These are phyloP conservation scores for Zoysia japonica DNA, from an alignment of 176 grass and related monocot species.

Conservation along the genomic window DNA sequence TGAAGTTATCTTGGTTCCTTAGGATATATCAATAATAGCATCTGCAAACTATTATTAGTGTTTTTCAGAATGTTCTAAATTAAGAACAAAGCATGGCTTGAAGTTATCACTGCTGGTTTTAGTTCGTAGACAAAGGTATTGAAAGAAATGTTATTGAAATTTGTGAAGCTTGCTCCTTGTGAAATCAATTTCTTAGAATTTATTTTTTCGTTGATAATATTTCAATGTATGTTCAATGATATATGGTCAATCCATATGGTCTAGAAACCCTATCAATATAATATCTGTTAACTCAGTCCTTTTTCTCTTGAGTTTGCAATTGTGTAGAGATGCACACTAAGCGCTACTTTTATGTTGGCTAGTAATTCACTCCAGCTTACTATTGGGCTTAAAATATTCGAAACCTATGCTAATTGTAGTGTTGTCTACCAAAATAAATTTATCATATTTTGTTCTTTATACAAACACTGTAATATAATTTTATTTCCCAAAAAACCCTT, in stretches of 20 bases:
- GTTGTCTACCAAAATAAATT: slow-evolving; percentile 7
- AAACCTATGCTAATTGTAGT: not conserved
- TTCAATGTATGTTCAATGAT: not conserved
- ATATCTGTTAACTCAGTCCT: not conserved
- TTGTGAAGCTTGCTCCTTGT: not conserved
- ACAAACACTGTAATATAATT: not conserved
- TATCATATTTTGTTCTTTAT: slow-evolving; percentile 17
- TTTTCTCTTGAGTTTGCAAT: not conserved
- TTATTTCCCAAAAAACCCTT: not conserved
- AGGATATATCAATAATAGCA: not conserved
- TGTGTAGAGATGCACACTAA: not conserved
- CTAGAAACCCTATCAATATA: not conserved
- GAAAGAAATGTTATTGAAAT: slow-evolving; percentile 15
- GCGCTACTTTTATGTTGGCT: not conserved
- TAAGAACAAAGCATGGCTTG: not conserved
- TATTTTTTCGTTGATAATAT: not conserved
- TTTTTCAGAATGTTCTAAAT: slow-evolving; percentile 7
- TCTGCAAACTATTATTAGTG: not conserved
- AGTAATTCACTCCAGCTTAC: not conserved
- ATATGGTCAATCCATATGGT: not conserved
- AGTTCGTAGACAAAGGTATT: not conserved
- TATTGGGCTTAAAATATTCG: not conserved
- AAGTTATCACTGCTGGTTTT: not conserved
- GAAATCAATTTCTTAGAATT: not conserved
- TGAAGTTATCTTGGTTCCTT: slow-evolving; percentile 2